Evolutionary conservation across 257 asterid species (phyloP).

Genomic region (Primulina eburnea): DNA sequence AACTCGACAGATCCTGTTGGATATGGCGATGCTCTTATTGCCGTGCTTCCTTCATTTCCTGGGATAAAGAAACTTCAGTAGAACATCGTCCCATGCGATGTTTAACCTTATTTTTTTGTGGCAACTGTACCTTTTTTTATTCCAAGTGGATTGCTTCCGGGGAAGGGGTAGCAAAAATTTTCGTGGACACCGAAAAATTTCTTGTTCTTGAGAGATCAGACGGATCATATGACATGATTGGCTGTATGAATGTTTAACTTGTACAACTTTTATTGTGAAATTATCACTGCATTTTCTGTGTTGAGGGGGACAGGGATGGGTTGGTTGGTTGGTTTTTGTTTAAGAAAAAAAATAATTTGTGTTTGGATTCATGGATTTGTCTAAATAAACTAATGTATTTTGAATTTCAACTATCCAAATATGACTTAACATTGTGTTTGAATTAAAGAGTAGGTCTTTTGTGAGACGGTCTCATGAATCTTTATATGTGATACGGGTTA

Average conservation of each 20-base stretch:
- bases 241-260: constrained; percentile 7
- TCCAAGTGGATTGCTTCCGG: background rate
- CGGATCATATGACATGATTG: background rate
- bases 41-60: constrained; percentile 82
- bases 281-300: too few relatives aligned
- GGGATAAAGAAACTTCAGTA: constrained; percentile 71
- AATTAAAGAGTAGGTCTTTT: too few relatives aligned
- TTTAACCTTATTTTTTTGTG: background rate
- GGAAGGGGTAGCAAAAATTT: background rate
- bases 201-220: constrained; percentile 18
- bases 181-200: background rate
- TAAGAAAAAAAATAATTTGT: too few relatives aligned
- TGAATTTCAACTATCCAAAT: too few relatives aligned
- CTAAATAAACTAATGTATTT: too few relatives aligned
- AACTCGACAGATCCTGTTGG: constrained; percentile 67
- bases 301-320: too few relatives aligned
- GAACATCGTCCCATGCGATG: constrained; percentile 5
- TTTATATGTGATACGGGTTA: too few relatives aligned
- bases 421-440: too few relatives aligned
- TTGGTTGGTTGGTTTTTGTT: too few relatives aligned
- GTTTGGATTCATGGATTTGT: too few relatives aligned
- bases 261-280: too few relatives aligned
- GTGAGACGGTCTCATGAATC: too few relatives aligned
- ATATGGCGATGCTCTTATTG: constrained; percentile 76
- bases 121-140: background rate